phyloP scores from a whole-genome alignment of 116 monocot genomes.

The Cymodocea nodosa region DNA sequence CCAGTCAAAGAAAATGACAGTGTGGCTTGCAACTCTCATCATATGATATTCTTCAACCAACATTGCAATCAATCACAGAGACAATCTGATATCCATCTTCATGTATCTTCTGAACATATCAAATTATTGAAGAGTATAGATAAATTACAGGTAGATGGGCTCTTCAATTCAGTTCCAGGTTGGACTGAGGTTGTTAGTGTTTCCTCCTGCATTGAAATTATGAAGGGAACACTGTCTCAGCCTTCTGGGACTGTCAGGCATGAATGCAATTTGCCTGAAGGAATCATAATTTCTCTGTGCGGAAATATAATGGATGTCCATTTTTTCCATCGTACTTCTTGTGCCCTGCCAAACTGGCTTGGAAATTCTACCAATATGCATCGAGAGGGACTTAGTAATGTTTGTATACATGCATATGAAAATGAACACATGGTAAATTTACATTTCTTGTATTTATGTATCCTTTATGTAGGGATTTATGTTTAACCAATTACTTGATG shows the following conservation, averaged over 20 bases:
- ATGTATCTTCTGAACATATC: constrained; percentile 16
- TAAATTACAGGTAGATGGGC: neutral
- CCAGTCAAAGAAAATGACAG: constrained; percentile 3
- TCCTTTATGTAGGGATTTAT: neutral
- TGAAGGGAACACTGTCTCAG: constrained; percentile 11
- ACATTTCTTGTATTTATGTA: neutral
- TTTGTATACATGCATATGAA: constrained; percentile 74
- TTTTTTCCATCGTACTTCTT: constrained; percentile 13
- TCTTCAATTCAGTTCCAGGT: neutral
- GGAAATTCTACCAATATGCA: neutral
- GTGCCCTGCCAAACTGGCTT: neutral
- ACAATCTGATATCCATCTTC: constrained; percentile 29
- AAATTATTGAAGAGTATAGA: neutral
- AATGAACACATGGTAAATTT: constrained; percentile 44
- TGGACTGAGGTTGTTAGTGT: constrained; percentile 33
- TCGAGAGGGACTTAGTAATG: neutral
- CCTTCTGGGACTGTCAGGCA: constrained; percentile 14
- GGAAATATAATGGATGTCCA: constrained; percentile 58
- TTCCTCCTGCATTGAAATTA: constrained; percentile 41
- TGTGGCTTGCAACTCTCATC: neutral
- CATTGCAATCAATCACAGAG: neutral
- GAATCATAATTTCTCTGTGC: constrained; percentile 45
- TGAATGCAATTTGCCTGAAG: constrained; percentile 21
- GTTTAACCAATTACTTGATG: neutral
- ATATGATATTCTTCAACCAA: neutral